Evolutionary conservation across 805 yeast species (phyloP).

Genomic region (Komagataella phaffii): DNA sequence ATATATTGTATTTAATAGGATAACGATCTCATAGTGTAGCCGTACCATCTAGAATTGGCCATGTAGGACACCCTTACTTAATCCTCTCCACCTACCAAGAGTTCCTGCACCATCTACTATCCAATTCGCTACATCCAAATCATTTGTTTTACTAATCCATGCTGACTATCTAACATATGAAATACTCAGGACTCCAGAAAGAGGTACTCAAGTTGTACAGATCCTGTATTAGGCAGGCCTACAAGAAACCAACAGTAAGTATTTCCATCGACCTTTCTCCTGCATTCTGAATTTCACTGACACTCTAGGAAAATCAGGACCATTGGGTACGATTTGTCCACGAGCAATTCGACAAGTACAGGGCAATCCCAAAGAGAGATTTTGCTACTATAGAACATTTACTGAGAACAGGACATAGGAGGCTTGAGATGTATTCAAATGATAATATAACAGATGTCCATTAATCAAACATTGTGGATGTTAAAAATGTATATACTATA

Average conservation of each 20-base stretch:
- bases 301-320: constrained; percentile 12
- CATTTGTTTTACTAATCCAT: not conserved
- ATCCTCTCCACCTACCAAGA: not conserved
- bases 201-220: constrained; percentile 38
- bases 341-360: constrained; percentile 49
- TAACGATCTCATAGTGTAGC: no score
- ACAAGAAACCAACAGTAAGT: constrained; percentile 29
- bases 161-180: not conserved
- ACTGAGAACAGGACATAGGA: constrained; percentile 59
- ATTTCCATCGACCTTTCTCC: not conserved
- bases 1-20: not conserved
- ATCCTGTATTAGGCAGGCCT: constrained; percentile 28
- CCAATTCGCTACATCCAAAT: not conserved
- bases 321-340: constrained; percentile 21
- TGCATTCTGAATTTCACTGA: not conserved
- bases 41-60: not conserved
- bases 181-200: constrained; percentile 31
- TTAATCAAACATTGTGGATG: constrained; percentile 5
- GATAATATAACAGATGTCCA: constrained; percentile 61
- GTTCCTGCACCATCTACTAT: not conserved
- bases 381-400: constrained; percentile 80
- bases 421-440: constrained; percentile 59
- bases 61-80: no score
- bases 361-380: constrained; percentile 54
- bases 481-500: not conserved